Evolutionary conservation across 371 early-diverging fungal genomes (phyloP), one percentile per base, ranked within the genome.

Genomic region (Thermomucor indicae-seudaticae): DNA sequence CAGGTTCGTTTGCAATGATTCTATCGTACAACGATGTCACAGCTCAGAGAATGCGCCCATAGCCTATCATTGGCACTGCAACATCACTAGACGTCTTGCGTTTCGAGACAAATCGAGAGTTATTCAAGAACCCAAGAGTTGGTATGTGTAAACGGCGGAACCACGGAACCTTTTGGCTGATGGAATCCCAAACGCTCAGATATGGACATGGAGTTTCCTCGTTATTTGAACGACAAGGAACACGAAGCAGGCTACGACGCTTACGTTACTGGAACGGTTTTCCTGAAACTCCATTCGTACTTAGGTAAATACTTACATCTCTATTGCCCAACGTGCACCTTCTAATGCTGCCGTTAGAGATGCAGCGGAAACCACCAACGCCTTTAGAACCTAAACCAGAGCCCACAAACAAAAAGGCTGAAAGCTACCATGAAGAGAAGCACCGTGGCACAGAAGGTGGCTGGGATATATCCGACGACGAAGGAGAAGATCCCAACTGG

Each of bases 241-340:
- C 96, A 95, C 59, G 93, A 95, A 61, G 96, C 96, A 16, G 96
- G 92, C 2, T 95, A 85, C 55, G 96, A 95, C 57, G 88, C 94
- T 0, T 93, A 84, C 46, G 73, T 85, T 49, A 94, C 96, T 6
- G 96, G 96, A 5, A 32, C 52, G 6, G 70, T 62, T 0, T 71
- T 69, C 25, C 48, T 75, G 34, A 66, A 60, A 17, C 42, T 75
- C 20, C 41, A 54, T 7, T 58, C 62, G 6, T 63, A 62, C 41
- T 22, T 75, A 6, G 60, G 65, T 65, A 60, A 41, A 46, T 39
- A 3, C 45, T 11, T 25, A 14, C 4, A 47, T 7, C 11, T 17
- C 42, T 27, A 35, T 30, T 3, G 20, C 32, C 5, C 22, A 16
- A 17, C 6, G n/a, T n/a, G 7, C 3, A 4, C 23, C 14, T 19